Evolutionary conservation across 371 early-diverging fungal genomes (phyloP).

Genomic region (Actinomucor elegans): DNA sequence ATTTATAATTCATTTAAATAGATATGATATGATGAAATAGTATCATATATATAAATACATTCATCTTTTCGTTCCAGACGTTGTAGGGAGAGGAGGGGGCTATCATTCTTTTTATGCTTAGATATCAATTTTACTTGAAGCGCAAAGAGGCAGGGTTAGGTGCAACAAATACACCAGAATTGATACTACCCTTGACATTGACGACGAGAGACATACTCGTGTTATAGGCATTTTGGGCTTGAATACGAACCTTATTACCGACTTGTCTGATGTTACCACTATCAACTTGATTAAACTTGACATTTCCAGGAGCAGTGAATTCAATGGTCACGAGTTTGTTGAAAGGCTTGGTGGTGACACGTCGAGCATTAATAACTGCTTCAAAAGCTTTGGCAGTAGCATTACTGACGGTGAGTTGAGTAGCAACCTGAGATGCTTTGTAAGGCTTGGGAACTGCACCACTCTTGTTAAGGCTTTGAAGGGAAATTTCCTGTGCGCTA

Average conservation of each 20-base stretch:
- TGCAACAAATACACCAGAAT: constrained; percentile 35
- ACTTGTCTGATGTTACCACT: constrained; percentile 30
- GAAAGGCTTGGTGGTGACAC: constrained; percentile 26
- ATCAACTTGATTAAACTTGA: constrained; percentile 18
- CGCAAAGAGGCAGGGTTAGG: constrained; percentile 20
- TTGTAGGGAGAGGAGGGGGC: too few species aligned
- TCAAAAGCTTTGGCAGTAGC: constrained; percentile 17
- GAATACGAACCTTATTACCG: constrained; percentile 27
- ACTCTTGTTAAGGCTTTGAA: background rate
- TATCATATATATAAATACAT: too few species aligned
- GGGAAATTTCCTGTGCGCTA: background rate
- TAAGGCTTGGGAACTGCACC: constrained; percentile 26
- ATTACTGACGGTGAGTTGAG: constrained; percentile 23
- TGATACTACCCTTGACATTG: constrained; percentile 22
- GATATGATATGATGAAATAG: background rate
- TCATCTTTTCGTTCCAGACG: too few species aligned
- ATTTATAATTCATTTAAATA: too few species aligned
- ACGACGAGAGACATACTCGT: constrained; percentile 33
- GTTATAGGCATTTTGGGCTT: constrained; percentile 23
- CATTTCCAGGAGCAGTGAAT: constrained; percentile 27
- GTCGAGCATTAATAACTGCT: constrained; percentile 36
- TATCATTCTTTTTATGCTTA: background rate
- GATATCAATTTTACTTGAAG: constrained; percentile 11
- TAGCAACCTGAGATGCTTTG: constrained; percentile 21
- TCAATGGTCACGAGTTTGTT: constrained; percentile 20